Conservation (phyloP, 2,329 filamentous ascomycete species). For the Chaetomium strumarium region DNA sequence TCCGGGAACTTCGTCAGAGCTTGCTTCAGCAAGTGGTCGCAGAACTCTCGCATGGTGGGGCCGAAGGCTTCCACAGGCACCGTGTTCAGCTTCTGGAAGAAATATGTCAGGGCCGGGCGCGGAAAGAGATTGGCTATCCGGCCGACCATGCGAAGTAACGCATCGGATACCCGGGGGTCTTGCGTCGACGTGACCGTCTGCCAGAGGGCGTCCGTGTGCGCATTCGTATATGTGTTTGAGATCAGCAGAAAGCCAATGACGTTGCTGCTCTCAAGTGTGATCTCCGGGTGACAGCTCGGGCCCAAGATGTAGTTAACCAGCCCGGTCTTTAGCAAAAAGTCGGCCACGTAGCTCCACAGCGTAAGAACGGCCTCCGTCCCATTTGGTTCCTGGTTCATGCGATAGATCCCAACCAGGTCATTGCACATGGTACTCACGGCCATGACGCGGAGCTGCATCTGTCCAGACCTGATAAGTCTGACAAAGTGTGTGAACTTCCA, state of each 20-base stretch:
- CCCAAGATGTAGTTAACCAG: constrained; percentile 84
- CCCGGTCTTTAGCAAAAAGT: constrained; percentile 62
- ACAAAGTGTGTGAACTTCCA: constrained; percentile 67
- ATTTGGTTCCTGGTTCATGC: constrained; percentile 42
- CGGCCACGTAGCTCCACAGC: constrained; percentile 61
- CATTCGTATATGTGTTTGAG: constrained; percentile 63
- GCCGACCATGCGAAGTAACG: constrained; percentile 62
- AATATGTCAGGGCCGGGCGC: constrained; percentile 50
- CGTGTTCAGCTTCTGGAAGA: constrained; percentile 64
- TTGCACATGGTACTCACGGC: constrained; percentile 69
- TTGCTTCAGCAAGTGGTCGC: constrained; percentile 49
- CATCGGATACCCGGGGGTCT: constrained; percentile 77
- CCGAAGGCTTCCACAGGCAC: constrained; percentile 61
- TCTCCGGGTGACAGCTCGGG: constrained; percentile 84
- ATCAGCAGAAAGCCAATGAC: constrained; percentile 83
- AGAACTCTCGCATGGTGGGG: constrained; percentile 54
- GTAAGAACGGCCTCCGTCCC: constrained; percentile 35
- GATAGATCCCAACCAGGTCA: constrained; percentile 64
- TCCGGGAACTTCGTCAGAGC: constrained; percentile 40
- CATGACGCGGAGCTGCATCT: constrained; percentile 83
- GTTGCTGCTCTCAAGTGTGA: constrained; percentile 74
- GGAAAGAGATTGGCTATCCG: constrained; percentile 45
- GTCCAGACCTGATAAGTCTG: constrained; percentile 71
- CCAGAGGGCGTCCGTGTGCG: constrained; percentile 79
- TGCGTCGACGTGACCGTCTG: constrained; percentile 73